Base-by-base conservation (phyloP, 352 stramenopile genomes). In the Globisporangium viniferum region DNA sequence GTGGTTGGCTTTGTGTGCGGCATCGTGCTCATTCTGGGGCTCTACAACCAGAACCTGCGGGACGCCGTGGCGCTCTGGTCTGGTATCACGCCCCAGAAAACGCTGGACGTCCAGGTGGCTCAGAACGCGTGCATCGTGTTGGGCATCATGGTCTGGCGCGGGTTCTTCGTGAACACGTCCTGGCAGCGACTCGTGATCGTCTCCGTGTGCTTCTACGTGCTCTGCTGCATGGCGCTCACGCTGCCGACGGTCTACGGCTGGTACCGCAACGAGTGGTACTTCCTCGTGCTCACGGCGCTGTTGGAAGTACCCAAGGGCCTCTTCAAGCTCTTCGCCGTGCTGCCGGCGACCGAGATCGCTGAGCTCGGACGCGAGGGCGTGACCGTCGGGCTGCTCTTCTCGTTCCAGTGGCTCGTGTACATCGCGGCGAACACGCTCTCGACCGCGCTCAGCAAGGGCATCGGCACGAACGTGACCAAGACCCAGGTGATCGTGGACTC, bases 321-420 rank as follows among this genome's bases (percentile, higher is more conserved):
- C 74, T 64, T 88, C 15, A 48, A 75, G 31, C 53, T 92, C 10
- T 84, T 80, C 35, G 71, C 61, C 1, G 60, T 88, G 36, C 31
- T 89, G 12, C 66, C 74, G 1, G 74, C 73, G 0, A 90, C 82
- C 1, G 84, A 92, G 62, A 82, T 90, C 53, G 72, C 82, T 3
- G 71, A 83, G 20, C 72, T 79, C 5, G 84, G 80, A 3, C 75
- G 71, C 9, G 81, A 90, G 63, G 84, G 81, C 6, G 79, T 79
- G 41, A 88, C 75, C 1, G 76, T 89, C 44, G 82, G 84, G 0
- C 54, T 89, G 10, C 61, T 88, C 7, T 65, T 86, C 20, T 88
- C 81, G 2, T 74, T 84, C 29, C 76, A 86, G 58, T 70, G 67
- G 31, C 73, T 90, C 36, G 69, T 73, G 3, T 73, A 57, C n/a